A percentile compares a stretch with the other conserved stretches of the same genome.
Conservation (phyloP, 2,329 filamentous ascomycete genomes). For the Talaromyces piceae region DNA sequence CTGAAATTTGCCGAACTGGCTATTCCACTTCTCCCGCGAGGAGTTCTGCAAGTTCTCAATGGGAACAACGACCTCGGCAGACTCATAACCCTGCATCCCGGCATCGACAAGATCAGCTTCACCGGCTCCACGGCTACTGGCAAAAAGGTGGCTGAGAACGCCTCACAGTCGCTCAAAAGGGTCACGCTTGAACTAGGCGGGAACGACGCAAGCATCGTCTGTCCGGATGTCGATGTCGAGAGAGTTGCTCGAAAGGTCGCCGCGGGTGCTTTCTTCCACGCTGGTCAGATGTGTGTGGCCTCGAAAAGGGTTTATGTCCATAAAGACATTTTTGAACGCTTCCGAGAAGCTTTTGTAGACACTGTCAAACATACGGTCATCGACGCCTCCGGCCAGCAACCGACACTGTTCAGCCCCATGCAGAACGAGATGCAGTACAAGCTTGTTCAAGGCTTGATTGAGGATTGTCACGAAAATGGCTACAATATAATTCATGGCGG, state of each 20-base stretch:
- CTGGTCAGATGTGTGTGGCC: constrained; percentile 49
- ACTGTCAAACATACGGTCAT: constrained; percentile 18
- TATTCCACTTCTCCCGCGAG: constrained; percentile 44
- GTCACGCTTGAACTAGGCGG: constrained; percentile 49
- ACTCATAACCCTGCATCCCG: constrained; percentile 46
- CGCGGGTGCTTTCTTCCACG: constrained; percentile 45
- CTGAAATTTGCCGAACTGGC: constrained; percentile 48
- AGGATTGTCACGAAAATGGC: constrained; percentile 47
- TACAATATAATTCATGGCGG: constrained; percentile 46
- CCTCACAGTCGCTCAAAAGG: constrained; percentile 46
- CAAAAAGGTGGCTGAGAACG: constrained; percentile 44
- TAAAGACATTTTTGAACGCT: constrained; percentile 44
- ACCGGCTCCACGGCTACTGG: constrained; percentile 49
- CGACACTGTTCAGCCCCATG: constrained; percentile 50
- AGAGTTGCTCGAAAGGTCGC: constrained; percentile 29
- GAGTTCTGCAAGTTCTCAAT: constrained; percentile 50
- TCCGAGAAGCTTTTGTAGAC: constrained; percentile 41
- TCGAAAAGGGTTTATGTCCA: constrained; percentile 53
- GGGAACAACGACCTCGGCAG: constrained; percentile 50
- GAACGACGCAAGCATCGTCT: constrained; percentile 50
- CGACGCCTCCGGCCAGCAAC: constrained; percentile 24
- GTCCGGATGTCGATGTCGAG: constrained; percentile 45
- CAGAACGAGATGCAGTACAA: constrained; percentile 57
- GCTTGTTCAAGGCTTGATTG: constrained; percentile 46
- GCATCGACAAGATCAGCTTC: constrained; percentile 52